These are phyloP conservation scores for Myriosclerotinia duriaeana DNA, from an alignment of 2,329 filamentous ascomycete genomes.

Conservation along the genomic window DNA sequence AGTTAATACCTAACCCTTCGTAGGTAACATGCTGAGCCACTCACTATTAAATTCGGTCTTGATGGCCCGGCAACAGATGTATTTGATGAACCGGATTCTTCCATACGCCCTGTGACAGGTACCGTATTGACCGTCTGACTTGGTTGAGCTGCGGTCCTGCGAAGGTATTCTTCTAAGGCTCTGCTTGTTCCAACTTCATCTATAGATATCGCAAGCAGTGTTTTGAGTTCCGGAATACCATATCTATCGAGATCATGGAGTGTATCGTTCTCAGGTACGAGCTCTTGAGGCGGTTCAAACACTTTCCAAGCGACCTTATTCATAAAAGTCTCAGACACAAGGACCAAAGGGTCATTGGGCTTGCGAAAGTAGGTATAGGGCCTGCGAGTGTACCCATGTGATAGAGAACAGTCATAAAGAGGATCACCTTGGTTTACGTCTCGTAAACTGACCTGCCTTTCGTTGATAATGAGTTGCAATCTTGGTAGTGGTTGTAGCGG, in stretches of 20 bases:
- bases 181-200: neutral
- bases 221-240: neutral
- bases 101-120: neutral
- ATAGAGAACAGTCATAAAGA: neutral
- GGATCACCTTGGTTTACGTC: neutral
- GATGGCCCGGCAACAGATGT: neutral
- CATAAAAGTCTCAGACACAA: neutral
- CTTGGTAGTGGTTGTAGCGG: neutral
- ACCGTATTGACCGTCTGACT: neutral
- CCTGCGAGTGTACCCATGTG: neutral
- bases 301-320: neutral
- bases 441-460: neutral
- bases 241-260: neutral
- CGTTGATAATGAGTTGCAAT: neutral
- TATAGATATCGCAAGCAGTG: neutral
- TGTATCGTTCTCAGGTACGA: neutral
- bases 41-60: neutral
- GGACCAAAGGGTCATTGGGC: neutral
- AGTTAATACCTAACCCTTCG: neutral
- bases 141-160: neutral
- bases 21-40: neutral
- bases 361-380: neutral
- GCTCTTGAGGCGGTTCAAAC: neutral
- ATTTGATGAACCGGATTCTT: neutral
- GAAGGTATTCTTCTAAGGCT: no score